Base-by-base conservation (phyloP, 495 filamentous ascomycete species). In the Neurospora tetraspora region DNA sequence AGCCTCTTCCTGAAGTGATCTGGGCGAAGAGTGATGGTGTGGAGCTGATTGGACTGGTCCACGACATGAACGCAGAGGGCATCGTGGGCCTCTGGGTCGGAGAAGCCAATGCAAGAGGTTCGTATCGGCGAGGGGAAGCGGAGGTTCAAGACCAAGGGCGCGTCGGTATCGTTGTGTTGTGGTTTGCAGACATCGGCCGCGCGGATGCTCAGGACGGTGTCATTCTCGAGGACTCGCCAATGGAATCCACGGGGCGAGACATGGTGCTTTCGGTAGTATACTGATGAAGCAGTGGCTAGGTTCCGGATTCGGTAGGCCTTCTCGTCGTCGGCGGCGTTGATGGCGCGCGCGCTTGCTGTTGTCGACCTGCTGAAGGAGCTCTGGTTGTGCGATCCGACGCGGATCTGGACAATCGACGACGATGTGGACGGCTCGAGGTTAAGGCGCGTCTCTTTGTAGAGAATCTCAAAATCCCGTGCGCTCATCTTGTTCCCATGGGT, bases 361-460 rank as follows among this genome's bases (percentile, higher is more conserved):
- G 72, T 83, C 77, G 76, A 74, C 45, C 77, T 75, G 73, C 80
- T 75, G 75, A 79, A 83, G 79, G 79, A 72, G 77, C 80, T 77
- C 6, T 65, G 53, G 77, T 79, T 81, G 72, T 76, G 82, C 39
- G 77, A 72, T 74, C 93, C 90, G 76, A 97, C 88, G 74, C 90
- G 91, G 77, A 97, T 87, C 76, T 91, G 89, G 79, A 93, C 87
- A 74, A 90, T 86, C 45, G 91, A 91, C 72, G 86, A 86, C 76
- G 88, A 84, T 72, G 86, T 90, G 68, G 90, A 85, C 36, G 93
- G 90, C 78, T 95, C 91, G 71, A 96, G 86, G 74, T 93, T 91
- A 73, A 97, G 82, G 77, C 93, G 89, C 77, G 92, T 92, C 84
- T 98, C 94, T 80, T 94, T 94, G 85, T 92, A 95, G 76, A 94